These are phyloP conservation scores for Tilletia caries DNA, from an alignment of 1,284 basidiomycete genomes.

Conservation along the genomic window DNA sequence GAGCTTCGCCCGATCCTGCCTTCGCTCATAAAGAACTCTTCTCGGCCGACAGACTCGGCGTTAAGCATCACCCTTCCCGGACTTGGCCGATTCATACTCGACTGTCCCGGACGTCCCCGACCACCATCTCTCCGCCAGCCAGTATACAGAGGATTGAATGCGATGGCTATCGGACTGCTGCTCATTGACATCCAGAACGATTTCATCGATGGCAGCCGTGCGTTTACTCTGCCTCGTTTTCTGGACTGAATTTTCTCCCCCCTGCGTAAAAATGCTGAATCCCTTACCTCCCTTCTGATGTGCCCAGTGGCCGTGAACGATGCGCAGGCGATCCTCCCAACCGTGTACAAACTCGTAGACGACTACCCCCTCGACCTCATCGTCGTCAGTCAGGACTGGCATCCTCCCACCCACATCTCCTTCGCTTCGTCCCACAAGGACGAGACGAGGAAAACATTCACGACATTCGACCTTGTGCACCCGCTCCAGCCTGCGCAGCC, in stretches of 20 bases:
- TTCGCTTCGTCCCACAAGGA: constrained; percentile 63
- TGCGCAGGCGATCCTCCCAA: constrained; percentile 12
- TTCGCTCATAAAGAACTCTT: too few relatives aligned
- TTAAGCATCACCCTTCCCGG: too few relatives aligned
- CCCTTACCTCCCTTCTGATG: too few relatives aligned
- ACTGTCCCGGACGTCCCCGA: background rate
- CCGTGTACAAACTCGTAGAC: constrained; percentile 13
- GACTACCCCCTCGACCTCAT: constrained; percentile 17
- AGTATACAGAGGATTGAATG: too few relatives aligned
- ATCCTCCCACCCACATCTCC: constrained; percentile 64
- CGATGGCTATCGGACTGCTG: constrained; percentile 8
- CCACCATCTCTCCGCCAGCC: too few relatives aligned
- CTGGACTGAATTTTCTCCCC: too few relatives aligned
- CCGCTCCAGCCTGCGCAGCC: constrained; percentile 46
- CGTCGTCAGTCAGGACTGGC: constrained; percentile 54
- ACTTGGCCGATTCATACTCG: too few relatives aligned
- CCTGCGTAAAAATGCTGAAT: too few relatives aligned
- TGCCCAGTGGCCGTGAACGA: constrained; percentile 26
- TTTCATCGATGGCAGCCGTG: constrained; percentile 25
- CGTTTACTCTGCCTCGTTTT: constrained; percentile 3
- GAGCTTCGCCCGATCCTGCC: too few relatives aligned
- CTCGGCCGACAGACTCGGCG: too few relatives aligned
- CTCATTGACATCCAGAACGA: constrained; percentile 21
- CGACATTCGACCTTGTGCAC: constrained; percentile 45
- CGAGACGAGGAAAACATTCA: constrained; percentile 56